Evolutionary conservation across 2,329 filamentous ascomycete species (phyloP).

Genomic region (Tolypocladium nubicola): DNA sequence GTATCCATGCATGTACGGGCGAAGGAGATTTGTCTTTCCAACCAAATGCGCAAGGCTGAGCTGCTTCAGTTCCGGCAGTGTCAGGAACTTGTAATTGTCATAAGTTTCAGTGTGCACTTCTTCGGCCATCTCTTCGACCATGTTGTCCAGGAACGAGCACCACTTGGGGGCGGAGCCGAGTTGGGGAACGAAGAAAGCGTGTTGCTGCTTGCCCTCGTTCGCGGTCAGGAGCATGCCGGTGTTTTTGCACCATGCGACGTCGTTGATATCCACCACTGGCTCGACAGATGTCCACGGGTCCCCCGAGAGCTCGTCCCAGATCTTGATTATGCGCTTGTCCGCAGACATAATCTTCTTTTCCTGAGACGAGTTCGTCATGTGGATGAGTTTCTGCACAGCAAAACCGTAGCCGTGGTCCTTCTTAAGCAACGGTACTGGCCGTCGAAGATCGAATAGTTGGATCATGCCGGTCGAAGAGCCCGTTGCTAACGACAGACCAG

Average conservation of each 20-base stretch:
- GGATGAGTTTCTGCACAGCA: conserved; percentile 74
- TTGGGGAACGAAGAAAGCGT: conserved; percentile 90
- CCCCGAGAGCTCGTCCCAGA: conserved; percentile 79
- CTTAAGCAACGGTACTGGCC: conserved; percentile 71
- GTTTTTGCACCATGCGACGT: conserved; percentile 84
- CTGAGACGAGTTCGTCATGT: conserved; percentile 59
- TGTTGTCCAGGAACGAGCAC: conserved; percentile 94
- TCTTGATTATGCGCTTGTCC: conserved; percentile 93
- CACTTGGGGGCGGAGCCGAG: conserved; percentile 87
- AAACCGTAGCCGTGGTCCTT: conserved; percentile 97
- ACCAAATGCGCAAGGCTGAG: conserved; percentile 83
- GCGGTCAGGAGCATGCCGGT: conserved; percentile 93
- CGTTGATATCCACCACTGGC: conserved; percentile 87
- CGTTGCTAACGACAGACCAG: conserved; percentile 74
- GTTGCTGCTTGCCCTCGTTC: conserved; percentile 91
- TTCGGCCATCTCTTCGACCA: conserved; percentile 98
- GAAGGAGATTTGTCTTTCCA: conserved; percentile 77
- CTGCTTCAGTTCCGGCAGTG: conserved; percentile 70
- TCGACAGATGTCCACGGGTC: conserved; percentile 93
- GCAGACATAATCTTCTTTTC: conserved; percentile 84
- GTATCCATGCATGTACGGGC: conserved; percentile 98
- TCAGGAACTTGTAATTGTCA: conserved; percentile 99
- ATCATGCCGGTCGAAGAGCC: conserved; percentile 84
- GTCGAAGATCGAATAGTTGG: conserved; percentile 84
- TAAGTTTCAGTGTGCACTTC: conserved; percentile 71